Percentiles rank a stretch among this genome's conserved stretches.
phyloP scores from a whole-genome alignment of 257 asterid species.

The Paulownia fortunei region DNA sequence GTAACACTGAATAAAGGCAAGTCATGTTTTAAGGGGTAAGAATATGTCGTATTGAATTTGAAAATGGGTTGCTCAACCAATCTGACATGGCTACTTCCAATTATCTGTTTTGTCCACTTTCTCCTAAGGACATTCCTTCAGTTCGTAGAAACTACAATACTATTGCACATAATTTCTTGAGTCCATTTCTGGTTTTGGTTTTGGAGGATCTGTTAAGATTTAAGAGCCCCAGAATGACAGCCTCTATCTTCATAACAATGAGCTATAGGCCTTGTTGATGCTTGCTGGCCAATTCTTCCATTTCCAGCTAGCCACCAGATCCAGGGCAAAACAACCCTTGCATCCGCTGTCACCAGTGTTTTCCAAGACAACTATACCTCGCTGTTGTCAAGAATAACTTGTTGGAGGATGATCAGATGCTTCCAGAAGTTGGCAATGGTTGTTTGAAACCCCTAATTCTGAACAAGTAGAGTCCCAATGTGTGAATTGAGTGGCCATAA shows the following conservation, averaged over 20 bases:
- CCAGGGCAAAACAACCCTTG: neutral
- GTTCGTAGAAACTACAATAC: neutral
- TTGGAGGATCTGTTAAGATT: neutral
- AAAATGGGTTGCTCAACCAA: neutral
- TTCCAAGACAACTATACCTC: neutral
- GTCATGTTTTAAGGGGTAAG: constrained; percentile 1
- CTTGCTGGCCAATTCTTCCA: neutral
- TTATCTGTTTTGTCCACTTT: too few species aligned
- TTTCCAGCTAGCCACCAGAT: neutral
- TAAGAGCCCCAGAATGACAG: neutral
- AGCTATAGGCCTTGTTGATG: neutral
- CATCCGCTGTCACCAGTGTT: neutral
- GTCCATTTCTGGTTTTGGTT: neutral
- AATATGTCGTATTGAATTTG: neutral
- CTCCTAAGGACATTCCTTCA: neutral
- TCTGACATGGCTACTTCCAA: neutral
- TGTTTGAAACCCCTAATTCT: neutral
- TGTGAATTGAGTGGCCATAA: neutral
- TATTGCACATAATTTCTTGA: neutral
- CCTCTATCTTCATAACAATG: neutral
- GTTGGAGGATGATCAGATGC: neutral
- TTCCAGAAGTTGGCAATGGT: constrained; percentile 9
- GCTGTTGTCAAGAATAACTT: neutral
- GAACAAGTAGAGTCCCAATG: neutral
- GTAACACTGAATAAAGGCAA: too few species aligned